A percentile compares a stretch with the other conserved stretches of the same genome.
phyloP scores from a whole-genome alignment of 2,329 filamentous ascomycete genomes.

The Ascochyta clinopodiicola region DNA sequence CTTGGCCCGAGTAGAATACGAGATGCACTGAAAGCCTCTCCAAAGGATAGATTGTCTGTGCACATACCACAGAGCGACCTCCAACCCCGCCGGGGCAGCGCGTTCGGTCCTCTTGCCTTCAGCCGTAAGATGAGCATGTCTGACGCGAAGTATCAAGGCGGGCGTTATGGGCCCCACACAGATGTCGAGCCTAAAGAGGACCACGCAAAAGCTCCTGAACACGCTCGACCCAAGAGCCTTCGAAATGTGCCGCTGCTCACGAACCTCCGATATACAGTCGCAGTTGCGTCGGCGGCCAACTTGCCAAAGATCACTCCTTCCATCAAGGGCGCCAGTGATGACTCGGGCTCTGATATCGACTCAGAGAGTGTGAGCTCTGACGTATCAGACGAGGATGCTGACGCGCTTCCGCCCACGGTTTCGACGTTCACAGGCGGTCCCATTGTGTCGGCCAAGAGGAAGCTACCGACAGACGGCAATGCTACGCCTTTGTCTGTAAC shows the following conservation, averaged over 20 bases:
- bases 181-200: constrained; percentile 14
- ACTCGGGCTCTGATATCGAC: constrained; percentile 38
- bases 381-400: constrained; percentile 30
- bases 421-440: constrained; percentile 24
- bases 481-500: constrained; percentile 45
- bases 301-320: constrained; percentile 27
- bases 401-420: constrained; percentile 21
- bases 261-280: constrained; percentile 41
- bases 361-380: constrained; percentile 25
- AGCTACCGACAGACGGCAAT: constrained; percentile 44
- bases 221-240: constrained; percentile 27
- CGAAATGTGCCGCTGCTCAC: constrained; percentile 39
- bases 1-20: constrained; percentile 52
- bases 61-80: constrained; percentile 3
- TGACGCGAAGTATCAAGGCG: constrained; percentile 62
- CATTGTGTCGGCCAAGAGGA: constrained; percentile 38
- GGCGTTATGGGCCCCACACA: constrained; percentile 49
- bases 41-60: constrained; percentile 21
- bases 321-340: constrained; percentile 29
- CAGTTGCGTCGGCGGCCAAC: constrained; percentile 28
- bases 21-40: constrained; percentile 57
- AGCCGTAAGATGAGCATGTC: constrained; percentile 55
- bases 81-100: constrained; percentile 47
- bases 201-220: background rate
- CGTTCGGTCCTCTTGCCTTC: constrained; percentile 61